A percentile compares a stretch with the other conserved stretches of the same genome.
Conservation (phyloP, 1,284 basidiomycete species). For the Irpex rosettiformis region DNA sequence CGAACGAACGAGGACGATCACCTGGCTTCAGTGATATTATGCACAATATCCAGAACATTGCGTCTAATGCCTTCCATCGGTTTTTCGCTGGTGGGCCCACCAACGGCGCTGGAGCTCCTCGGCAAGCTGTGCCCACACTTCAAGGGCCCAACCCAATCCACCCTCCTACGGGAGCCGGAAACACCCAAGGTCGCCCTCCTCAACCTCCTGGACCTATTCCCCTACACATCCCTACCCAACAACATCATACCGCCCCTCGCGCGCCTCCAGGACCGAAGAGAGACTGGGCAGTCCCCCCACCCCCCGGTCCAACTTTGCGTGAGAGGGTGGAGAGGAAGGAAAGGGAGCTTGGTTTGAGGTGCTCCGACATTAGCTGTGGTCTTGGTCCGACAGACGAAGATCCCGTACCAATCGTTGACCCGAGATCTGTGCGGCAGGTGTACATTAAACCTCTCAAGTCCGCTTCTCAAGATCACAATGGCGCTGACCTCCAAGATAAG, state of each 20-base stretch:
- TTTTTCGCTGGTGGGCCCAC: background rate
- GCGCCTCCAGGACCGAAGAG: constrained; percentile 22
- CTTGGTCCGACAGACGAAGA: constrained; percentile 75
- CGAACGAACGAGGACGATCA: background rate
- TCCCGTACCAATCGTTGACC: constrained; percentile 38
- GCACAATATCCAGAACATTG: background rate
- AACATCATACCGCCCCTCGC: background rate
- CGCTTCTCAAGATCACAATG: too few relatives aligned
- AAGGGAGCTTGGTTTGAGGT: constrained; percentile 64
- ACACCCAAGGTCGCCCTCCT: background rate
- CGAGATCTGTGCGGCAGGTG: constrained; percentile 40
- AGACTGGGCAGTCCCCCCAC: constrained; percentile 35
- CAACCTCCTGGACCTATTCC: constrained; percentile 13
- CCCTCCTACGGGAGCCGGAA: background rate
- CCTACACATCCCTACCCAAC: constrained; percentile 1
- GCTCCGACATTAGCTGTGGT: constrained; percentile 67
- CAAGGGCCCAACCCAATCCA: background rate
- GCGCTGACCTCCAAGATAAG: constrained; percentile 12
- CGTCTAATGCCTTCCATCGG: background rate
- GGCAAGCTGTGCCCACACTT: background rate
- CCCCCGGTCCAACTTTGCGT: constrained; percentile 49
- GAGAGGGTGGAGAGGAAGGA: constrained; percentile 63
- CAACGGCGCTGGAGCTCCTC: background rate
- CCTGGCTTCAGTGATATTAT: background rate
- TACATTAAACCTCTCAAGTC: constrained; percentile 33